These are phyloP conservation scores for Plasmodium ovale DNA, from an alignment of 169 alveolate species.

Conservation along the genomic window DNA sequence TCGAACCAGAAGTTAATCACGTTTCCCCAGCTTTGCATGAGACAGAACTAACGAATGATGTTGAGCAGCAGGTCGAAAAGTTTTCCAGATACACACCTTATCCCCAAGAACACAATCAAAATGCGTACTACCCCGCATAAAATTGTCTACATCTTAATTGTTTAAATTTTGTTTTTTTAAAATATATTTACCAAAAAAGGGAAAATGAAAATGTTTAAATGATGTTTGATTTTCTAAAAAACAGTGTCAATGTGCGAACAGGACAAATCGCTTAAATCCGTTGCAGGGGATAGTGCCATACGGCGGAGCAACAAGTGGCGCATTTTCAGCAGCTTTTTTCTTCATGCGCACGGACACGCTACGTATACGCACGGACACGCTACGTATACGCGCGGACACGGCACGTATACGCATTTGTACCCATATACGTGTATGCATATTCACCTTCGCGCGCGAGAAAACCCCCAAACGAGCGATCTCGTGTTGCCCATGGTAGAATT, in stretches of 20 bases:
- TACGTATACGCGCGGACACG: no score
- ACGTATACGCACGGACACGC: no score
- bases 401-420: no score
- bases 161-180: slow-evolving; percentile 67
- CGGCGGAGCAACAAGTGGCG: no score
- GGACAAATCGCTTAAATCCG: no score
- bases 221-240: not conserved
- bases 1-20: slow-evolving; percentile 93
- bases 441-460: not conserved
- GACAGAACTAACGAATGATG: slow-evolving; percentile 94
- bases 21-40: slow-evolving; percentile 94
- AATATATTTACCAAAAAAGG: slow-evolving; percentile 8
- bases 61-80: slow-evolving; percentile 94
- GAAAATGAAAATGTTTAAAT: not conserved
- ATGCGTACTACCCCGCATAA: slow-evolving; percentile 77
- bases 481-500: not conserved
- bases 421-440: not conserved
- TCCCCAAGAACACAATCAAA: slow-evolving; percentile 61
- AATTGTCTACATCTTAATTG: slow-evolving; percentile 41
- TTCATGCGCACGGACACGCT: no score
- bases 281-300: no score
- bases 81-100: slow-evolving; percentile 89
- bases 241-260: no score
- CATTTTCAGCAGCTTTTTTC: no score
- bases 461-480: not conserved